Conservation (phyloP, 1,139 yeast species). For the Saccharomycopsis crataegensis region DNA sequence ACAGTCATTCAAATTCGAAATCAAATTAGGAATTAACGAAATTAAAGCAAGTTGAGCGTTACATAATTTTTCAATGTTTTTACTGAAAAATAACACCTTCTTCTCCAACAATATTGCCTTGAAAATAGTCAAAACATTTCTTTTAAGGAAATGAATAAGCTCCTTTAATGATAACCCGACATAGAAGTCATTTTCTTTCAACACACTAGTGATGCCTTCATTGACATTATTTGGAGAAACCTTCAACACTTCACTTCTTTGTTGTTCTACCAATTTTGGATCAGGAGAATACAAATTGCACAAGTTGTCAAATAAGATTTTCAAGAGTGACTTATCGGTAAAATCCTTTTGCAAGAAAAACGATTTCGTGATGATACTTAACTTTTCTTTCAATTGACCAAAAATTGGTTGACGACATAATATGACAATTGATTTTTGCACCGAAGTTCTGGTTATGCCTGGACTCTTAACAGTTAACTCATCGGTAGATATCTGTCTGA, state of each 20-base stretch:
- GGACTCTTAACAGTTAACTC: slow-evolving; percentile 51
- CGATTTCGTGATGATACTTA: slow-evolving; percentile 82
- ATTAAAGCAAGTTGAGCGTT: slow-evolving; percentile 57
- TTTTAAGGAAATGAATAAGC: slow-evolving; percentile 51
- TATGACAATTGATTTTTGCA: slow-evolving; percentile 90
- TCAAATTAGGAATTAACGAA: slow-evolving; percentile 70
- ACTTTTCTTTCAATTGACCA: slow-evolving; percentile 79
- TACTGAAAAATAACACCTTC: slow-evolving; percentile 64
- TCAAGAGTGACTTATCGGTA: slow-evolving; percentile 58
- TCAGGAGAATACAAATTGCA: slow-evolving; percentile 35
- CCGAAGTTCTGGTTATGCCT: slow-evolving; percentile 79
- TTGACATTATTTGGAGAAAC: slow-evolving; percentile 10
- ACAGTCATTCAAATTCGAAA: slow-evolving; percentile 65
- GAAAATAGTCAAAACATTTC: slow-evolving; percentile 57
- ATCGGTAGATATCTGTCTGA: slow-evolving; percentile 67
- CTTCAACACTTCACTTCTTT: slow-evolving; percentile 20
- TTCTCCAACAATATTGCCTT: slow-evolving; percentile 76
- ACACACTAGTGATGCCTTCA: slow-evolving; percentile 22
- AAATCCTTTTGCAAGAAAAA: slow-evolving; percentile 79
- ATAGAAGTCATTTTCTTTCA: slow-evolving; percentile 52
- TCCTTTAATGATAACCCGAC: slow-evolving; percentile 71
- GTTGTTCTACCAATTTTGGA: not conserved
- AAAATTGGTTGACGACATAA: slow-evolving; percentile 80
- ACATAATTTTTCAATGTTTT: slow-evolving; percentile 73
- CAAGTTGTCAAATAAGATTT: slow-evolving; percentile 67